Conservation (phyloP, 2,329 filamentous ascomycete species). For the Thermoascus crustaceus region DNA sequence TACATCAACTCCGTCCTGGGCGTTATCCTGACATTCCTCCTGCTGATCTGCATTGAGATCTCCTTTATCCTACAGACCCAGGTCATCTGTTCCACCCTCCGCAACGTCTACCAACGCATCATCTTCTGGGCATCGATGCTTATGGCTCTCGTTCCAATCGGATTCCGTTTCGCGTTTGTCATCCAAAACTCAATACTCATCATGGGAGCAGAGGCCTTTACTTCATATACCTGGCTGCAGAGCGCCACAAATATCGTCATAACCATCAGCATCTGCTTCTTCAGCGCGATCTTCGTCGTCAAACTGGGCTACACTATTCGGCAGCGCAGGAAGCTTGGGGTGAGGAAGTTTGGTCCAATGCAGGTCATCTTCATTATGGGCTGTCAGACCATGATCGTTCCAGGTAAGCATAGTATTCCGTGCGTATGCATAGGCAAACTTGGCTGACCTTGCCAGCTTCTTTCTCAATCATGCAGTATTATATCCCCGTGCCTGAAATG, state of each 20-base stretch:
- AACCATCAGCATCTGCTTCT: constrained; percentile 53
- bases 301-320: constrained; percentile 54
- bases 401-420: constrained; percentile 41
- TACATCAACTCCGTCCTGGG: constrained; percentile 42
- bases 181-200: constrained; percentile 42
- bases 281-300: constrained; percentile 52
- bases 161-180: constrained; percentile 46
- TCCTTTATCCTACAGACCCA: constrained; percentile 57
- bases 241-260: constrained; percentile 43
- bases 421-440: constrained; percentile 6
- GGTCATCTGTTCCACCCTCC: constrained; percentile 51
- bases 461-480: constrained; percentile 52
- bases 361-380: constrained; percentile 61
- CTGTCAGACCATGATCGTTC: constrained; percentile 57
- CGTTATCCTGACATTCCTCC: constrained; percentile 43
- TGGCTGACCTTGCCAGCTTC: constrained; percentile 41
- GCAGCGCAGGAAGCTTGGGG: constrained; percentile 48
- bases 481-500: constrained; percentile 44
- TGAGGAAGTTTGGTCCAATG: constrained; percentile 56
- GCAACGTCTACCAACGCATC: constrained; percentile 32
- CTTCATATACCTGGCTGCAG: constrained; percentile 31
- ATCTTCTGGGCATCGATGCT: constrained; percentile 42
- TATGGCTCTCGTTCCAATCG: constrained; percentile 45
- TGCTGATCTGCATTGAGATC: constrained; percentile 48
- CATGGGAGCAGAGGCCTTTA: constrained; percentile 20